These are phyloP conservation scores for Lepidopterella palustris DNA, from an alignment of 495 filamentous ascomycete genomes.

Conservation along the genomic window DNA sequence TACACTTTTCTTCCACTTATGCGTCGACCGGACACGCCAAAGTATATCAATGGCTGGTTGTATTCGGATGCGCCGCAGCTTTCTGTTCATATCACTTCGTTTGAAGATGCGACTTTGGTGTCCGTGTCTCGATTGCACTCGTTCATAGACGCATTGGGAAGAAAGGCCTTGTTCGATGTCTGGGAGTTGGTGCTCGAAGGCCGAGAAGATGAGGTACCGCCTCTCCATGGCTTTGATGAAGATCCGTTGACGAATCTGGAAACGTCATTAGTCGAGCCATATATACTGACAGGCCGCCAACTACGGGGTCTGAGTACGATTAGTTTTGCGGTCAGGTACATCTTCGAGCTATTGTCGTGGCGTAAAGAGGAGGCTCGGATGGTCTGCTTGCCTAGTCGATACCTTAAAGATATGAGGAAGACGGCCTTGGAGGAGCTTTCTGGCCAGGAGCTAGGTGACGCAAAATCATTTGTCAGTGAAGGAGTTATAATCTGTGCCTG, in stretches of 20 bases:
- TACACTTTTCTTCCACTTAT: background rate
- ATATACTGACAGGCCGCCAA: constrained; percentile 15
- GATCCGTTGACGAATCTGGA: constrained; percentile 13
- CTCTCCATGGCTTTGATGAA: constrained; percentile 15
- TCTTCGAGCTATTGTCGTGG: constrained; percentile 7
- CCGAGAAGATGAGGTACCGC: constrained; percentile 10
- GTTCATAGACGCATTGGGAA: constrained; percentile 16
- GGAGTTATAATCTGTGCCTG: constrained; percentile 40
- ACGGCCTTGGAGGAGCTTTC: background rate
- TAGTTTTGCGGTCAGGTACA: constrained; percentile 24
- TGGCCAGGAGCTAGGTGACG: background rate
- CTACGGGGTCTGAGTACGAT: constrained; percentile 29
- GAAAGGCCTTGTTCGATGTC: background rate
- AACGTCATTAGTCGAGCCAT: background rate
- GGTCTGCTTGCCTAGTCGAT: background rate
- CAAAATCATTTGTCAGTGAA: constrained; percentile 41
- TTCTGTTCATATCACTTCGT: constrained; percentile 9
- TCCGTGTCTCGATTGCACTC: constrained; percentile 17
- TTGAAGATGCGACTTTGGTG: constrained; percentile 14
- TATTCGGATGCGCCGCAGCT: constrained; percentile 14
- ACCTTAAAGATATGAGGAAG: background rate
- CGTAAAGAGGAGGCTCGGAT: background rate
- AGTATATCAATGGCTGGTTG: background rate
- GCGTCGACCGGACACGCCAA: background rate
- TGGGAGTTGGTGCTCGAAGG: constrained; percentile 12